A percentile compares a stretch with the other conserved stretches of the same genome.
These are phyloP conservation scores for Omphalea diandra DNA, from an alignment of 441 rosid species.

Conservation along the genomic window DNA sequence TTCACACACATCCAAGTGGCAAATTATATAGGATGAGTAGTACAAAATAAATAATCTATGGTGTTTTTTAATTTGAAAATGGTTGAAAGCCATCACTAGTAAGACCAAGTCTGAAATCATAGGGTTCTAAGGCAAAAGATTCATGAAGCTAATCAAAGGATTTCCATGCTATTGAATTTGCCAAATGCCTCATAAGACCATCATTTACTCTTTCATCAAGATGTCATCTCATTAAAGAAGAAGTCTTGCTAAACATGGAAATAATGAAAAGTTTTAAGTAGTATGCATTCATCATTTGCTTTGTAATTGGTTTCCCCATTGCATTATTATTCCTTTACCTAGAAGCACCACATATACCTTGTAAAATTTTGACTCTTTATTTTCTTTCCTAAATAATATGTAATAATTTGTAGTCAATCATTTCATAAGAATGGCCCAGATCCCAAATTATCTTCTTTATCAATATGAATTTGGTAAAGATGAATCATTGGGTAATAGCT, in stretches of 20 bases:
- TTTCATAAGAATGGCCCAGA: background rate
- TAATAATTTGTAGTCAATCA: background rate
- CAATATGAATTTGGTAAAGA: background rate
- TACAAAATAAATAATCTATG: background rate
- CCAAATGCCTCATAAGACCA: no score
- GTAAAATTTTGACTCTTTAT: background rate
- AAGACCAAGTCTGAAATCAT: no score
- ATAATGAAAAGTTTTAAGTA: no score
- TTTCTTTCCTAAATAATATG: background rate
- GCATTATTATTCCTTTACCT: background rate
- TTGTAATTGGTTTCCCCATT: no score
- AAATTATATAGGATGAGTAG: background rate
- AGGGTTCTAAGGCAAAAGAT: no score
- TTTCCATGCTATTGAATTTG: no score
- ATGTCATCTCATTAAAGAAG: no score
- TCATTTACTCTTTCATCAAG: no score
- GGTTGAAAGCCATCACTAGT: no score
- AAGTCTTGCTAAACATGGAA: no score
- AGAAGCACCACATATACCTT: background rate
- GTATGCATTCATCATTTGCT: no score
- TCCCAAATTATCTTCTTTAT: background rate
- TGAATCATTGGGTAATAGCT: background rate
- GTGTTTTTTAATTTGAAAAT: background rate
- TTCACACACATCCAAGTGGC: background rate
- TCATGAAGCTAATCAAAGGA: no score